These are phyloP conservation scores for Skeletonema grethae DNA, from an alignment of 108 stramenopile species.

Conservation along the genomic window DNA sequence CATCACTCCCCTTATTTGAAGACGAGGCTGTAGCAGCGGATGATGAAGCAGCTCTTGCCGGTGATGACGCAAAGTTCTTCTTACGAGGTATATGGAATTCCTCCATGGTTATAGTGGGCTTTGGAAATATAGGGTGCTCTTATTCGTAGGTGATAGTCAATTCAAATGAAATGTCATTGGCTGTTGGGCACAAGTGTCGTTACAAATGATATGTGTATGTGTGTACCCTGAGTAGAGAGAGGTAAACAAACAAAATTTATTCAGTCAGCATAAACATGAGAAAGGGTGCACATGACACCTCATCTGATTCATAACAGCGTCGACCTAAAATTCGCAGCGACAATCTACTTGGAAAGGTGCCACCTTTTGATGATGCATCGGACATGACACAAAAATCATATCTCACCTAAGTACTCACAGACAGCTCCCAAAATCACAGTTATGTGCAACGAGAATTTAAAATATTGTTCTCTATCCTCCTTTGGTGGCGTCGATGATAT, in stretches of 20 bases:
- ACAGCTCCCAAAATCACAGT: neutral
- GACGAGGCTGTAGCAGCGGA: neutral
- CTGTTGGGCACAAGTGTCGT: neutral
- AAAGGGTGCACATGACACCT: neutral
- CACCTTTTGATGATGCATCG: neutral
- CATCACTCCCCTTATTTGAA: neutral
- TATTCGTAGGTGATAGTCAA: neutral
- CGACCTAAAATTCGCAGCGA: neutral
- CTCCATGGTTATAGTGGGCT: neutral
- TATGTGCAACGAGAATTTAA: neutral
- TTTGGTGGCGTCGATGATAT: neutral
- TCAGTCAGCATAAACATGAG: neutral
- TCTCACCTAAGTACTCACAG: neutral
- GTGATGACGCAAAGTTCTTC: neutral
- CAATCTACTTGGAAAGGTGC: neutral
- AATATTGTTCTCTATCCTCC: neutral
- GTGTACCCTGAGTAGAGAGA: neutral
- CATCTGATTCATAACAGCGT: neutral
- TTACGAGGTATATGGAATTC: constrained; percentile 1
- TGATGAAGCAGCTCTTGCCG: neutral
- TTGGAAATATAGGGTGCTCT: neutral
- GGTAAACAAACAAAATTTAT: neutral
- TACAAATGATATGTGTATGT: neutral
- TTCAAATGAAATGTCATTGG: neutral
- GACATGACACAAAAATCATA: neutral